Evolutionary conservation across 1,284 basidiomycete genomes (phyloP), one percentile per base, ranked within the genome.

Genomic region (Ceratobasidium papillatum): DNA sequence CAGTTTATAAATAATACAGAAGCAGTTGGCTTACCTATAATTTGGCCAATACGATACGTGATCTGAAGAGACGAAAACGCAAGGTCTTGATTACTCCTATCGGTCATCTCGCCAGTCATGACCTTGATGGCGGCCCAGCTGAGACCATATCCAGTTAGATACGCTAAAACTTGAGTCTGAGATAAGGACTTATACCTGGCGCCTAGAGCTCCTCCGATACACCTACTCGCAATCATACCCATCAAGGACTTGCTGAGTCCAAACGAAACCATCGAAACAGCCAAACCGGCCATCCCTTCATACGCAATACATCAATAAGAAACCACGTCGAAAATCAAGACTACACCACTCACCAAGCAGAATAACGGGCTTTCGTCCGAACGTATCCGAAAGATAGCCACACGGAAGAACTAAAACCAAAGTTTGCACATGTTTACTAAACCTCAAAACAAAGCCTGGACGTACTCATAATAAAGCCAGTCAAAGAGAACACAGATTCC

Each of bases 291-390:
- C 19, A 73, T 43, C 25, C 74, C 74, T 69, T 41, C 38, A 41
- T 14, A 47, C 45, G 9, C 19, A 47, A 47, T 38, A 9, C 19
- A 19, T 5, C 8, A 19, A 56, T 25, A 25, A 56, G 49, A 36
- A 19, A 68, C 11, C n/a, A n/a, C n/a, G n/a, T n/a, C n/a, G 25
- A 8, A 17, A 14, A 25, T 36, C 30, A 38, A 25, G 8, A 32
- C 45, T 32, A 51, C 22, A 7, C n/a, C 11, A 36, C 19, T 8
- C 25, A 71, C 68, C 68, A 25, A 74, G 25, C 19, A 75, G 19
- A 36, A 75, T 62, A n/a, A 75, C 61, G 5, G 75, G 75, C 36
- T 66, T 72, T 1, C 75, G 63, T 9, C 75, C 75, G 59, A 75
- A 73, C 11, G 58, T 47, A 32, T 75, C 75, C 12, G 75, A 72